Evolutionary conservation across 768 basidiomycete genomes (phyloP).

Genomic region (Agrocybe chaxingu): DNA sequence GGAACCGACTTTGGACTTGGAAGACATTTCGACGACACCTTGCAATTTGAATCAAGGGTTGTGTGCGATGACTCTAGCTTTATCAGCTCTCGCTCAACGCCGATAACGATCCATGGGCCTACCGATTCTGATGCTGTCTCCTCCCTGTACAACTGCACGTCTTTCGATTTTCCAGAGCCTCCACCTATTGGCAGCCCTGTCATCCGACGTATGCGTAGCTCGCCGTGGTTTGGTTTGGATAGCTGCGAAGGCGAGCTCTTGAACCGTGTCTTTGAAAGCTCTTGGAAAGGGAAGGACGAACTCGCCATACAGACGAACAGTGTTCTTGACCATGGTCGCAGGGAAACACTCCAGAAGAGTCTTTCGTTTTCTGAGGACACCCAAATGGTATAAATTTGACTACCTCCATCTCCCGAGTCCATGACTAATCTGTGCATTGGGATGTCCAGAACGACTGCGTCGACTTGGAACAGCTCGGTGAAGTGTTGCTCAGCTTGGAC

Average conservation of each 20-base stretch:
- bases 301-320: too few species aligned
- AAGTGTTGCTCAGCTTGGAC: slow-evolving; percentile 2
- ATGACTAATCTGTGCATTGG: slow-evolving; percentile 3
- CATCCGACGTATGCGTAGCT: slow-evolving; percentile 41
- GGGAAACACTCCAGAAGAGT: too few species aligned
- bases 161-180: slow-evolving; percentile 39
- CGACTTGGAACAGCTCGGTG: slow-evolving; percentile 11
- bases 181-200: slow-evolving; percentile 37
- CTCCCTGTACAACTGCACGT: slow-evolving; percentile 26
- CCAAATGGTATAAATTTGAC: too few species aligned
- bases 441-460: not conserved
- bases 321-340: too few species aligned
- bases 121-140: slow-evolving; percentile 30
- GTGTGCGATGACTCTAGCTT: not conserved
- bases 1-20: slow-evolving; percentile 7
- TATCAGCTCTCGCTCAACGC: not conserved
- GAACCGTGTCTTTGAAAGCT: not conserved
- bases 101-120: not conserved
- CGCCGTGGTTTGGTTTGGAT: slow-evolving; percentile 30
- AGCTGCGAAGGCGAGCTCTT: slow-evolving; percentile 12
- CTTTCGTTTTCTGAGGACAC: too few species aligned
- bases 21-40: not conserved
- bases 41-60: too few species aligned
- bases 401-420: too few species aligned
- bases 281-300: too few species aligned